Conservation (phyloP, 2,329 filamentous ascomycete genomes). For the Zasmidium angulare region DNA sequence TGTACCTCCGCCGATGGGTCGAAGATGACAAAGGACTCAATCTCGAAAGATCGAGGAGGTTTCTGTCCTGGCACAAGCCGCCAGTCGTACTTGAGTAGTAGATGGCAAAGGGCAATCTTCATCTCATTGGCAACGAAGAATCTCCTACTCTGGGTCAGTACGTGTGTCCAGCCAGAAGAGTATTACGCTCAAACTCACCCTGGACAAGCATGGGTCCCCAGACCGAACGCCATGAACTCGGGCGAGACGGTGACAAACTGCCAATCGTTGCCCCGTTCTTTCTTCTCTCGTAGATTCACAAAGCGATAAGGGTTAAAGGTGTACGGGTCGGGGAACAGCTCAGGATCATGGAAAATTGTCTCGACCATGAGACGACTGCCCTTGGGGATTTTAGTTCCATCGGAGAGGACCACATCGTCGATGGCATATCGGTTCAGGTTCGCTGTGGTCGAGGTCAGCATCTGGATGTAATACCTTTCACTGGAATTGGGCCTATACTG, state of each 20-base stretch:
- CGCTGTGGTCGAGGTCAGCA: not conserved
- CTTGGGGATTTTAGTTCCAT: constrained; percentile 20
- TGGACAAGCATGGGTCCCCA: constrained; percentile 32
- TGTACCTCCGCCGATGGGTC: not conserved
- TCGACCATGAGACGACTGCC: constrained; percentile 20
- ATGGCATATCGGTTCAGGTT: not conserved
- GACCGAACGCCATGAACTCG: constrained; percentile 30
- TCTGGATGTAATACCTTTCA: constrained; percentile 24
- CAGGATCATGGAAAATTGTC: constrained; percentile 1
- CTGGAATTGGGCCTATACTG: constrained; percentile 4
- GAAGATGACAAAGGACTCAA: not conserved
- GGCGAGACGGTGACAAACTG: constrained; percentile 23
- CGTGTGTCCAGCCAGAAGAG: not conserved
- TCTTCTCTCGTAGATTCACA: constrained; percentile 19
- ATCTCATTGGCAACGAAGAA: constrained; percentile 37
- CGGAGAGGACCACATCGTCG: not conserved
- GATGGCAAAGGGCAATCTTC: constrained; percentile 34
- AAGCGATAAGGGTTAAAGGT: constrained; percentile 28
- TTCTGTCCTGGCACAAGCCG: constrained; percentile 4
- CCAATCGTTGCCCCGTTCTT: constrained; percentile 24
- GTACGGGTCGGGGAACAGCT: constrained; percentile 17
- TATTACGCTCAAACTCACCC: not conserved
- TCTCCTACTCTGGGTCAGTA: constrained; percentile 25
- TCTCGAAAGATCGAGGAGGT: not conserved
- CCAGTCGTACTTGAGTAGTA: constrained; percentile 37